Base-by-base conservation (phyloP, 768 basidiomycete species). In the Baorangia bicolor region DNA sequence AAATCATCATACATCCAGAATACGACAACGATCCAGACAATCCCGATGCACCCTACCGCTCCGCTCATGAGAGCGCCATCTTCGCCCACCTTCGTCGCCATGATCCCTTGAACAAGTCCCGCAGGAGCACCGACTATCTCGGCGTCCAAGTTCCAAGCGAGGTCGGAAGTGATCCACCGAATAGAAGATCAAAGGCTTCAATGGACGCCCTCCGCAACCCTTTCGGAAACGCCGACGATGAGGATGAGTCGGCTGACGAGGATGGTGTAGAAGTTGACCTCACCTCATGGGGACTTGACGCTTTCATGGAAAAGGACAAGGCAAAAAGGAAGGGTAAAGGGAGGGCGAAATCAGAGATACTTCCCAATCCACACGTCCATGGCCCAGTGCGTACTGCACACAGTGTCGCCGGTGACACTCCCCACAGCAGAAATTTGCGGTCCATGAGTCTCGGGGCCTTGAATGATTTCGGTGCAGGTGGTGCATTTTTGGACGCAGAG, bases 11-110 rank as follows among this genome's bases (percentile, higher is more conserved):
- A 10, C 28, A 2, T 41, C 18, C 59, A 94, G 93, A 95, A 72
- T 95, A 95, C 68, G 93, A 95, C 78, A 94, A 94, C 60, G 91
- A 94, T 68, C 77, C 81, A 34, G 75, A 79, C n/a, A 77, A 92
- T 67, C 86, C 86, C 7, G 72, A 83, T 49, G 78, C 75, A 12
- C 83, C 84, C 9, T 73, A 76, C 59, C 81, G 79, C 52, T 86
- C 82, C 44, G 91, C 91, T 4, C 82, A 91, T 41, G 89, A 93
- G 56, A 92, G 90, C 57, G 92, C 90, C 48, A 88, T 94, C 56
- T 93, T 94, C 64, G 79, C 87, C n/a, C 87, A 89, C 68, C 75
- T 91, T 38, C 84, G 88, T 31, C 82, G 77, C 43, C 69, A 80
- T 48, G 75, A 78, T 48, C 78, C 79, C 47, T 74, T 81, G 58